Evolutionary conservation across 2,329 filamentous ascomycete species (phyloP), one percentile per base, ranked within the genome.

Genomic region (Penicillium sclerotigenum): DNA sequence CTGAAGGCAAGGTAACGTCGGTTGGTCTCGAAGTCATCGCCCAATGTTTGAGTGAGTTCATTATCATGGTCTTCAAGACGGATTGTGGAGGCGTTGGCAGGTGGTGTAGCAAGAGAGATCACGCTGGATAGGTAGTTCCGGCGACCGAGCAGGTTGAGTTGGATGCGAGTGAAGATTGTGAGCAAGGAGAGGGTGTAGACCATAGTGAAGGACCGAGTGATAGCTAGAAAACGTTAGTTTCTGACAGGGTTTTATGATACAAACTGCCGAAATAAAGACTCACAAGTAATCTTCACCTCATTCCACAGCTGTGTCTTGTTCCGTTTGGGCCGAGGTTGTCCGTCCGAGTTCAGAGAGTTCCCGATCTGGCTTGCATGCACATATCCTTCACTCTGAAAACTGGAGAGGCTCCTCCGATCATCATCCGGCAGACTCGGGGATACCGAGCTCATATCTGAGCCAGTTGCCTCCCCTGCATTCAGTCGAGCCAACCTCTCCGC

Each of bases 221-320:
- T 89, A 9, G 94, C 92, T 94, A 65, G 5, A 48, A 22, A 59
- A 18, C 24, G 3, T 47, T 46, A 57, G 20, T 9, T 20, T 24
- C 31, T 14, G 7, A 40, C 3, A 1, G 13, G 18, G 5, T 10
- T 29, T 33, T 38, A 18, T 38, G 22, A 8, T 34, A 6, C 2
- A 36, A 16, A 28, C 7, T 4, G n/a, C 37, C 24, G 14, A 11
- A 36, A 9, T 22, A 28, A 34, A 29, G n/a, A 59, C 52, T 71
- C 77, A 95, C 91, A 92, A 76, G 88, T 91, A 65, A 97, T 96
- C 70, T 96, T 97, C 74, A 99, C 83, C 70, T 99, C 93, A 73
- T 95, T 92, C 94, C 94, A 99, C 42, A 99, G 80, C 77, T 97
- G 92, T 47, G 90, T 85, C 81, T 97, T 97, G 59, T 87, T 91